phyloP scores from a whole-genome alignment of 2,329 filamentous ascomycete genomes.

The Talaromyces verruculosus region DNA sequence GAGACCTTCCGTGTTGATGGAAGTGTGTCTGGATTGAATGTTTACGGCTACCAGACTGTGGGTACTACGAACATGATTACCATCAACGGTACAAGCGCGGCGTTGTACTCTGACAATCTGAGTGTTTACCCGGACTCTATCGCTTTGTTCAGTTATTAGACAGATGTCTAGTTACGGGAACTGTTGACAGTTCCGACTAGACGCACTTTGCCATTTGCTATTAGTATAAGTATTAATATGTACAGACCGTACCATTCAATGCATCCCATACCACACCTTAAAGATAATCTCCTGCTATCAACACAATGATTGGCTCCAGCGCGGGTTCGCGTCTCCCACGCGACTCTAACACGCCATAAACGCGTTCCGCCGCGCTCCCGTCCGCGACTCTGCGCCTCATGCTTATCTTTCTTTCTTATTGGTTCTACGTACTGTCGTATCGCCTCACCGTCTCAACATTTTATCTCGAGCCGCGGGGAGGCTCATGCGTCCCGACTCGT shows the following conservation, averaged over 20 bases:
- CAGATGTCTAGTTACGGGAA: background rate
- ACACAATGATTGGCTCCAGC: background rate
- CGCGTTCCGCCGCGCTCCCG: background rate
- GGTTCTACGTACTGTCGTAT: background rate
- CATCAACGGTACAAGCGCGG: constrained; percentile 45
- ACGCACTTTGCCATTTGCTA: background rate
- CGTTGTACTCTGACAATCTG: constrained; percentile 49
- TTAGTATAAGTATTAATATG: background rate
- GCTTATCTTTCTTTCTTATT: background rate
- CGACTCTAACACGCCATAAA: background rate
- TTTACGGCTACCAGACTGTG: constrained; percentile 54
- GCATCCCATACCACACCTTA: no score
- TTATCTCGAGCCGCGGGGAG: background rate
- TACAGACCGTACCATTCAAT: background rate
- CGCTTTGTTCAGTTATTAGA: constrained; percentile 36
- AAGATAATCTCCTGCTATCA: background rate
- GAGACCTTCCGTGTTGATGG: constrained; percentile 53
- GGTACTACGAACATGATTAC: constrained; percentile 49
- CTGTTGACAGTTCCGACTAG: background rate
- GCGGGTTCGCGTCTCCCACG: background rate
- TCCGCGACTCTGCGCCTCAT: background rate
- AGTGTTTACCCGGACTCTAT: constrained; percentile 48
- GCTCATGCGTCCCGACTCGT: background rate
- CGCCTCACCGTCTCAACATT: background rate
- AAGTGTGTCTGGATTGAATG: constrained; percentile 15